phyloP scores from a whole-genome alignment of 2,329 filamentous ascomycete genomes.

The Aspergillus tamarii region DNA sequence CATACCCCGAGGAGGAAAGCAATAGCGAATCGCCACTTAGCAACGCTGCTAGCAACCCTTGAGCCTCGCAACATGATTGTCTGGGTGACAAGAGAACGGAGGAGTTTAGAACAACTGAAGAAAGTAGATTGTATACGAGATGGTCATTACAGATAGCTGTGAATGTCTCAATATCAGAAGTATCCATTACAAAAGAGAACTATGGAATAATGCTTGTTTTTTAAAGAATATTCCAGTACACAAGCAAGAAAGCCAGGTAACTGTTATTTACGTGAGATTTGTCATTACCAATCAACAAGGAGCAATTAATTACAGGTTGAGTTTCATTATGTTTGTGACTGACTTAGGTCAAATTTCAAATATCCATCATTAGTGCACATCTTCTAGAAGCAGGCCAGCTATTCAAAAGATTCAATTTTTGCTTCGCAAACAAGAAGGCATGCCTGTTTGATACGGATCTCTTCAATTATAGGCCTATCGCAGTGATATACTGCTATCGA shows the following conservation, averaged over 20 bases:
- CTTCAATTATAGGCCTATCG: background rate
- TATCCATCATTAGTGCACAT: background rate
- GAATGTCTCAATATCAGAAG: background rate
- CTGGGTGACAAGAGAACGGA: background rate
- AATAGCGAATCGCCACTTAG: background rate
- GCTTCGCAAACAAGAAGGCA: background rate
- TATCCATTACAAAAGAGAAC: background rate
- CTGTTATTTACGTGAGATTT: background rate
- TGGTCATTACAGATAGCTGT: slow-evolving; percentile 3
- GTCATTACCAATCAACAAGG: background rate
- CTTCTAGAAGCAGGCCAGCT: background rate
- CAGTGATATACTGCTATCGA: background rate
- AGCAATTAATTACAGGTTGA: background rate
- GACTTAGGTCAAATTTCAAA: background rate
- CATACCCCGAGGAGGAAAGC: background rate
- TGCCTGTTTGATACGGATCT: background rate
- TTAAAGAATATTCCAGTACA: background rate
- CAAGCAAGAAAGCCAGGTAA: background rate
- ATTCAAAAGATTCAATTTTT: background rate
- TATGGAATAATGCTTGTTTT: slow-evolving; percentile 4
- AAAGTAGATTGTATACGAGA: background rate
- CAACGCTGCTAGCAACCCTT: background rate
- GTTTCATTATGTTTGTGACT: background rate
- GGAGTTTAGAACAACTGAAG: background rate
- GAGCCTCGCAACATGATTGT: background rate